Percentiles rank a stretch among this genome's conserved stretches.
Evolutionary conservation across 805 yeast genomes (phyloP).

Genomic region (Cyberlindnera suaveolens): DNA sequence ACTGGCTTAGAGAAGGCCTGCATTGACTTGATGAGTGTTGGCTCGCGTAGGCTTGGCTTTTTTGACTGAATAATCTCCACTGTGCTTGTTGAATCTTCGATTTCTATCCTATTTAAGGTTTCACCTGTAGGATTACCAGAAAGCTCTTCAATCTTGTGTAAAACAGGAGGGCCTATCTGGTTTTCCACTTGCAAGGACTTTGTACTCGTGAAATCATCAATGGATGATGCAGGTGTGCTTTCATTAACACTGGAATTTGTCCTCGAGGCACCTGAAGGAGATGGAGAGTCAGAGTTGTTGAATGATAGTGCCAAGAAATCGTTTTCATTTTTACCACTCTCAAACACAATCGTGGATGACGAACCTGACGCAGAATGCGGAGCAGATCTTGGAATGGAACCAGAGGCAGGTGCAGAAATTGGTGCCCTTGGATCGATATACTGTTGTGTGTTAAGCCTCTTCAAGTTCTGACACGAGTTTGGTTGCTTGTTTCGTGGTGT

Average conservation of each 20-base stretch:
- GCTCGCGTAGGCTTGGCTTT: too few species aligned
- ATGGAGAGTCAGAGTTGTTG: conserved; percentile 20
- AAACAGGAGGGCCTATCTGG: background rate
- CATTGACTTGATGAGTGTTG: too few species aligned
- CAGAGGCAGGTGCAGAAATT: background rate
- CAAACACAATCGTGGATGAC: conserved; percentile 1
- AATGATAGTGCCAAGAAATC: background rate
- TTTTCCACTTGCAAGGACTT: background rate
- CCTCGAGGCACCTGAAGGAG: conserved; percentile 23
- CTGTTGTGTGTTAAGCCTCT: conserved; percentile 1
- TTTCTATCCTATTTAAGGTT: background rate
- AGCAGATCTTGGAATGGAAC: background rate
- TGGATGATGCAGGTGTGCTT: conserved; percentile 25
- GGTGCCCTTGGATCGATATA: background rate
- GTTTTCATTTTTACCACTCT: background rate
- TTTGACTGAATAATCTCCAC: background rate
- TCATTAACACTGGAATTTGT: conserved; percentile 20
- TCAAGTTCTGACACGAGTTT: conserved; percentile 12
- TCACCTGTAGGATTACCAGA: background rate
- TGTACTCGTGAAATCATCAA: conserved; percentile 20
- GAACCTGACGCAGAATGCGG: conserved; percentile 3
- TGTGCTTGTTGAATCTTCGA: background rate
- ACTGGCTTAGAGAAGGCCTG: too few species aligned
- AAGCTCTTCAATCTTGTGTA: conserved; percentile 16
- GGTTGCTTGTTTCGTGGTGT: conserved; percentile 24